Conservation (phyloP, 176 grass and related monocot species). For the bread wheat (Triticum aestivum) region DNA sequence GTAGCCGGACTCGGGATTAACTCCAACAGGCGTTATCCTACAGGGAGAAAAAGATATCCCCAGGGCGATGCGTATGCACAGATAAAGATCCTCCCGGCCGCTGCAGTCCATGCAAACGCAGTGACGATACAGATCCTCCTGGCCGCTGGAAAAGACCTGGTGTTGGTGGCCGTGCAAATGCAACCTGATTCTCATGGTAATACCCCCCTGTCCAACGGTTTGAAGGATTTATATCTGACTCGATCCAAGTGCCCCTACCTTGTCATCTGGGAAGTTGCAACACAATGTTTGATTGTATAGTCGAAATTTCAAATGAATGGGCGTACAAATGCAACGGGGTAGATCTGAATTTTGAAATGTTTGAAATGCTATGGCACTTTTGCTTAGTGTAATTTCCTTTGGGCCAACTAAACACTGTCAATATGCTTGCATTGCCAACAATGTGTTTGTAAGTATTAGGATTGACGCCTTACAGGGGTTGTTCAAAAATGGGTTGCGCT, state of each 20-base stretch:
- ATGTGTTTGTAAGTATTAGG: background rate
- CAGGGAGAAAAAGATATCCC: background rate
- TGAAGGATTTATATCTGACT: background rate
- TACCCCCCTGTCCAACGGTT: background rate
- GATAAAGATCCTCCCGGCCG: background rate
- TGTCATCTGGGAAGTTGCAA: background rate
- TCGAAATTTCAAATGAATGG: too few species aligned
- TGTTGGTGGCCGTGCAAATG: slow-evolving; percentile 18
- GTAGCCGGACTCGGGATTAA: too few species aligned
- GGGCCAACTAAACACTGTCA: background rate
- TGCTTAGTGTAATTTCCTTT: background rate
- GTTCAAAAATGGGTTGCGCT: background rate
- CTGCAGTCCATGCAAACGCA: background rate
- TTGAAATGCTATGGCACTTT: background rate
- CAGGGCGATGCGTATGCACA: background rate
- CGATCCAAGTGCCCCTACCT: background rate
- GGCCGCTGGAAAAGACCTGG: background rate
- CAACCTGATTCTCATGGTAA: slow-evolving; percentile 20
- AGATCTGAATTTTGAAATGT: background rate
- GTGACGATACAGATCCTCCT: too few species aligned
- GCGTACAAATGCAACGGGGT: background rate
- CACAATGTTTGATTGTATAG: too few species aligned
- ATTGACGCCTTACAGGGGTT: background rate
- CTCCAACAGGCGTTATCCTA: too few species aligned
- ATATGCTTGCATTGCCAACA: background rate